Conservation (phyloP, 2,329 filamentous ascomycete species). For the Chaetomiaceae sp. region DNA sequence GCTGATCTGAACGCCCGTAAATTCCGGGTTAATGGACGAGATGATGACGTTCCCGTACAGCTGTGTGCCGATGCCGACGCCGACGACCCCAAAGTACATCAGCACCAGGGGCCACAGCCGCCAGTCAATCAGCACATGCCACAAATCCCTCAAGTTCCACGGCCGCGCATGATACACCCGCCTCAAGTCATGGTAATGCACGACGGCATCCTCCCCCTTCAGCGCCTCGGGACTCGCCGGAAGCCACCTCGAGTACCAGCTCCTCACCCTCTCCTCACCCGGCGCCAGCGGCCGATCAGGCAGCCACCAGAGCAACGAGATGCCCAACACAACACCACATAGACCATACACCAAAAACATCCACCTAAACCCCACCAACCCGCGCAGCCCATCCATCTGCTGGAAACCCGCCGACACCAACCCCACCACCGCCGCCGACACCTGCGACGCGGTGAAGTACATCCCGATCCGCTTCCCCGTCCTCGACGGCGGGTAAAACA, state of each 20-base stretch:
- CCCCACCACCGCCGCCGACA: conserved; percentile 84
- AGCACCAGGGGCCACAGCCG: conserved; percentile 78
- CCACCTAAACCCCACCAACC: conserved; percentile 80
- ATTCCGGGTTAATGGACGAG: conserved; percentile 65
- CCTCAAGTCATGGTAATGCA: conserved; percentile 79
- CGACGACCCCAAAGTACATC: conserved; percentile 95
- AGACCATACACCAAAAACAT: conserved; percentile 90
- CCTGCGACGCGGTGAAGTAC: conserved; percentile 84
- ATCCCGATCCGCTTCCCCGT: conserved; percentile 84
- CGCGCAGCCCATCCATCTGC: conserved; percentile 74
- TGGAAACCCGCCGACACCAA: conserved; percentile 89
- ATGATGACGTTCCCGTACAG: conserved; percentile 87
- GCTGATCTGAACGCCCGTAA: conserved; percentile 72
- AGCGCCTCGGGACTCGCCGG: conserved; percentile 68
- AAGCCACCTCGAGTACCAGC: conserved; percentile 58
- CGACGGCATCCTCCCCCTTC: conserved; percentile 67
- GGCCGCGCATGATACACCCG: conserved; percentile 71
- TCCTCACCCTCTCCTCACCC: conserved; percentile 52
- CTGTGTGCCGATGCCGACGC: conserved; percentile 86
- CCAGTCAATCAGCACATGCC: conserved; percentile 74
- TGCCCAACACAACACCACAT: conserved; percentile 65
- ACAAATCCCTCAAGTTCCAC: conserved; percentile 70
- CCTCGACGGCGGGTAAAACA: conserved; percentile 84
- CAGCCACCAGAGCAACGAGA: conserved; percentile 81
- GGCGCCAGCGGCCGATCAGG: conserved; percentile 76